Conservation (phyloP, 208 protist genomes). For the Leishmania aethiopica region DNA sequence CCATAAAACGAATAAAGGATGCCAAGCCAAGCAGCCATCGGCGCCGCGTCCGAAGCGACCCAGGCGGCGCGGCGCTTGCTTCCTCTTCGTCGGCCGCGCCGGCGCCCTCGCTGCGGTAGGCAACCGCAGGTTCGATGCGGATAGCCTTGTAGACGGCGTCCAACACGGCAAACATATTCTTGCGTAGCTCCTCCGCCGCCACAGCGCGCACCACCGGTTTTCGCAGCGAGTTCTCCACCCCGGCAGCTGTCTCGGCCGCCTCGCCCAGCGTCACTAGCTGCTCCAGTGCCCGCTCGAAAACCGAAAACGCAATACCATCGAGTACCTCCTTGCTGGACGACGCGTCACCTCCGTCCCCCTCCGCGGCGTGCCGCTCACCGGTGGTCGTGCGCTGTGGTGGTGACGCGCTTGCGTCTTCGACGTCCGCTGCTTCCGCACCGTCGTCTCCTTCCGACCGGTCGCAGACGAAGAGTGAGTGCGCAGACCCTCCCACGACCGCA, state of each 20-base stretch:
- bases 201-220: slow-evolving; percentile 25
- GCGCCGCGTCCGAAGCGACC: slow-evolving; percentile 38
- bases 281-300: slow-evolving; percentile 46
- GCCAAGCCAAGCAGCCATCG: slow-evolving; percentile 76
- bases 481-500: not conserved
- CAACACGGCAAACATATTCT: slow-evolving; percentile 40
- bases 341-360: slow-evolving; percentile 1
- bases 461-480: not conserved
- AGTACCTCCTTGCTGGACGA: not conserved
- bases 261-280: slow-evolving; percentile 51
- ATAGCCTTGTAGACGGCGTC: slow-evolving; percentile 44
- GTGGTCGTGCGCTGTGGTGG: not conserved
- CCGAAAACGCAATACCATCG: slow-evolving; percentile 35
- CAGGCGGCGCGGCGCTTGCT: not conserved
- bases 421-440: not conserved
- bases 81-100: not conserved
- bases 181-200: slow-evolving; percentile 35
- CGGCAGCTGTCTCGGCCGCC: slow-evolving; percentile 21
- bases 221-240: slow-evolving; percentile 23
- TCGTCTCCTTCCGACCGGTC: not conserved
- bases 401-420: not conserved
- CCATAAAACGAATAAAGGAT: slow-evolving; percentile 70
- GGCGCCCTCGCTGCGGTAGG: slow-evolving; percentile 7
- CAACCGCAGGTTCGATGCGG: slow-evolving; percentile 28
- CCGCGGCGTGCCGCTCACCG: not conserved